phyloP scores from a whole-genome alignment of 768 basidiomycete genomes.

The Trametes villosa region DNA sequence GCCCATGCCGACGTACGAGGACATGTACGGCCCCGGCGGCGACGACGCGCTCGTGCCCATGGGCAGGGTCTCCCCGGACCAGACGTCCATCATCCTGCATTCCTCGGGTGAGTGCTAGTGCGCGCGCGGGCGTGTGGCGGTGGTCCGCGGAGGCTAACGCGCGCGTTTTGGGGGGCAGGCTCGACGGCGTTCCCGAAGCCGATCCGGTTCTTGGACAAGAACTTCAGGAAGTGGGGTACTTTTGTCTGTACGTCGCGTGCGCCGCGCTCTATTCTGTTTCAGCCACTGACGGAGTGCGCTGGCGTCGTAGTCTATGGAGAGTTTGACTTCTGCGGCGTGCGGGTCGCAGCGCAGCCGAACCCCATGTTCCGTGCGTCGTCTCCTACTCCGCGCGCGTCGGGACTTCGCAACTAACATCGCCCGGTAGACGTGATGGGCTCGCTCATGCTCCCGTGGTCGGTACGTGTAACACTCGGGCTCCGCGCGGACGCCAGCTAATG shows the following conservation, averaged over 20 bases:
- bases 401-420: background rate
- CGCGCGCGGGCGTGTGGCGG: background rate
- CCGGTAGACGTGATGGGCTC: conserved; percentile 14
- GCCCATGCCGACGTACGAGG: conserved; percentile 29
- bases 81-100: conserved; percentile 16
- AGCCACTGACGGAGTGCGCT: background rate
- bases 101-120: conserved; percentile 24
- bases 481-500: background rate
- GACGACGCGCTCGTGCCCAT: conserved; percentile 17
- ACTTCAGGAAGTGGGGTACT: conserved; percentile 23
- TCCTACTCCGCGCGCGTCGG: background rate
- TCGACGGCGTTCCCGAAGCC: conserved; percentile 29
- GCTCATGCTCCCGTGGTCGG: conserved; percentile 15
- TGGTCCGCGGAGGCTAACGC: background rate
- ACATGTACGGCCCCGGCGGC: conserved; percentile 24
- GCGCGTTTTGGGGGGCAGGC: conserved; percentile 3
- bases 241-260: conserved; percentile 12
- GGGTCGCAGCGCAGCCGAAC: conserved; percentile 27
- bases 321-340: conserved; percentile 26
- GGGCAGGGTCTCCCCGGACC: conserved; percentile 17
- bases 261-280: background rate
- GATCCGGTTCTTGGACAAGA: conserved; percentile 22
- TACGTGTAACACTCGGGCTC: background rate
- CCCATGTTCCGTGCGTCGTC: conserved; percentile 33
- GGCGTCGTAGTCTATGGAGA: conserved; percentile 21